Evolutionary conservation across 345 rosid genomes (phyloP).

Genomic region (Psidium guajava): DNA sequence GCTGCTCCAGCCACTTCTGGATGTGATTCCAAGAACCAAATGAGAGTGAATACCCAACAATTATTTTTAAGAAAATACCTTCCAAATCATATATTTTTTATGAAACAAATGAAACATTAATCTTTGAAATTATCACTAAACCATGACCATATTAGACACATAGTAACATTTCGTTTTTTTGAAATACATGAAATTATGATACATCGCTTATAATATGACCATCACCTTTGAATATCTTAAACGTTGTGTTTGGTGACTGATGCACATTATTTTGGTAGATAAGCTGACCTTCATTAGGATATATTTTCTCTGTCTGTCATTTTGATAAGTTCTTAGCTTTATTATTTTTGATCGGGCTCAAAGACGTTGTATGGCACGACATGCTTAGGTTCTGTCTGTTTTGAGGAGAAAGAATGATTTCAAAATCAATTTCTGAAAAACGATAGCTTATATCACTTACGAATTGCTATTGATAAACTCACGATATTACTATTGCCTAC

Average conservation of each 20-base stretch:
- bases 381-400: not conserved
- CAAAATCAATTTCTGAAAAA: not conserved
- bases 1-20: too few species aligned
- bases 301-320: not conserved
- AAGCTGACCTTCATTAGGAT: not conserved
- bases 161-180: too few species aligned
- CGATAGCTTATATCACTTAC: fast-evolving
- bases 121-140: not conserved
- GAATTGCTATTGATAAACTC: too few species aligned
- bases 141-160: not conserved
- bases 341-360: not conserved
- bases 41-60: not conserved
- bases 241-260: not conserved
- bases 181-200: not conserved
- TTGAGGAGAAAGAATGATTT: too few species aligned
- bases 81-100: not conserved
- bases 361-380: not conserved
- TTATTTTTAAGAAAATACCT: not conserved
- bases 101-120: not conserved
- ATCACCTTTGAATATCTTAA: not conserved
- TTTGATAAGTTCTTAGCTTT: not conserved
- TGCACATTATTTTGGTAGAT: not conserved
- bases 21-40: too few species aligned
- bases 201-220: too few species aligned
- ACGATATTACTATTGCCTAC: too few species aligned